Base-by-base conservation (phyloP, 441 rosid species). In the Croton setiger region DNA sequence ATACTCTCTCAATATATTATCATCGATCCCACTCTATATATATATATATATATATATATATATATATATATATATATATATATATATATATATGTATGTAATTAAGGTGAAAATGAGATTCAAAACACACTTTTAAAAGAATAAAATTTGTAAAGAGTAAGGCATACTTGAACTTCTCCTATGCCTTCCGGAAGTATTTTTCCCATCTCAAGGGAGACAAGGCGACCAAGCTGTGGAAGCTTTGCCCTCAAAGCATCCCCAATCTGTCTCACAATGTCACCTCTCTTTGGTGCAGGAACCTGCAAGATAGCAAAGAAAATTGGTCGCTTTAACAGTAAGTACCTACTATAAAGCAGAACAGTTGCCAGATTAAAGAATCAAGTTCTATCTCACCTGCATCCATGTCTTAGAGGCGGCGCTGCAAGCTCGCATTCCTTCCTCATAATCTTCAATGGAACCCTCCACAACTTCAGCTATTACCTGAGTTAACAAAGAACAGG, bases 211-310 rank as follows among this genome's bases (percentile, higher is more conserved):
- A 92, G 89, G 10, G 99, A 88, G 52, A 95, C 86, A 73, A 95
- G 95, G 20, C 81, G 90, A 20, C 99, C 97, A 44, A 95, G 97
- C 43, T 79, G 86, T 64, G 84, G 83, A 59, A 95, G 93, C 69
- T 95, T 95, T 39, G 72, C 80, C 76, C 98, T 82, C 63, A 95
- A 68, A 4, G 99, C 98, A 60, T 95, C 97, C 14, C 99, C 97
- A 33, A 95, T 95, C 74, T 95, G 98, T 72, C 98, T 85, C 56
- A 95, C 99, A 64, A 95, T 88, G 52, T 95, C 96, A 67, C 99
- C 98, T 83, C 99, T 90, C 88, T 92, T 90, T 0, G 99, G 98
- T 58, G 98, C 93, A 23, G 99, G 93, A 77, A 92, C 90, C 99
- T 94, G 67, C 66, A 64, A 4, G 49, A 59, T 11, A 14, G 4